These are phyloP conservation scores for Trypethelium eluteriae DNA, from an alignment of 495 filamentous ascomycete species.

Conservation along the genomic window DNA sequence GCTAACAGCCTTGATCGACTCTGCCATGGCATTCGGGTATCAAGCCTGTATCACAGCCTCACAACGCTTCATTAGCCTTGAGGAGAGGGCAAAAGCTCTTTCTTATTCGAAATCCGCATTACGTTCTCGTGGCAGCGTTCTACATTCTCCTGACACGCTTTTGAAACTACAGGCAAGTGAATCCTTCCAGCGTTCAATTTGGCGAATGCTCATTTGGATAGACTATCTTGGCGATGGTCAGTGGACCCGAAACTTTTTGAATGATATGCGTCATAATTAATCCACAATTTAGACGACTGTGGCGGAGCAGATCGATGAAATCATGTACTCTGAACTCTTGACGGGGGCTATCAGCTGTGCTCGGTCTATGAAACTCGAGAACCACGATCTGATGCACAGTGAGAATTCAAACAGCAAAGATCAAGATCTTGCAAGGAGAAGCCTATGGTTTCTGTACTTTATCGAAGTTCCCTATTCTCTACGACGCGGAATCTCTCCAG, in stretches of 20 bases:
- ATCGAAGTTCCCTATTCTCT: slow-evolving; percentile 4
- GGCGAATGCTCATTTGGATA: not conserved
- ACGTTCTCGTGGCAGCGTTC: slow-evolving; percentile 2
- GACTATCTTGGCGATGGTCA: slow-evolving; percentile 1
- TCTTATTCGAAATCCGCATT: not conserved
- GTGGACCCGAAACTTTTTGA: not conserved
- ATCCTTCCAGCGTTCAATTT: not conserved
- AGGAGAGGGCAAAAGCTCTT: not conserved
- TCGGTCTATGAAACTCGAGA: not conserved
- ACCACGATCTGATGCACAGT: not conserved
- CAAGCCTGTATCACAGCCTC: not conserved
- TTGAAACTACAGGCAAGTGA: slow-evolving; percentile 2
- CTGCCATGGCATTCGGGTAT: slow-evolving; percentile 1
- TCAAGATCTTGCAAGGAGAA: slow-evolving; percentile 3
- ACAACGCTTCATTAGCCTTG: not conserved
- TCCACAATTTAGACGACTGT: not conserved
- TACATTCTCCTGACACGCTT: not conserved
- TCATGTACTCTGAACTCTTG: not conserved
- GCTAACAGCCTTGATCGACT: not conserved
- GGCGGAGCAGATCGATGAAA: not conserved
- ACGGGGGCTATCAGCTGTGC: not conserved
- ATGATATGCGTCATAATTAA: not conserved
- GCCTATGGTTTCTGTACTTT: slow-evolving; percentile 4
- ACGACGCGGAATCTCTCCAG: not conserved
- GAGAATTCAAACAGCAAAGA: slow-evolving; percentile 3